Base-by-base conservation (phyloP, 2,329 filamentous ascomycete genomes). In the Mariannaea elegans region DNA sequence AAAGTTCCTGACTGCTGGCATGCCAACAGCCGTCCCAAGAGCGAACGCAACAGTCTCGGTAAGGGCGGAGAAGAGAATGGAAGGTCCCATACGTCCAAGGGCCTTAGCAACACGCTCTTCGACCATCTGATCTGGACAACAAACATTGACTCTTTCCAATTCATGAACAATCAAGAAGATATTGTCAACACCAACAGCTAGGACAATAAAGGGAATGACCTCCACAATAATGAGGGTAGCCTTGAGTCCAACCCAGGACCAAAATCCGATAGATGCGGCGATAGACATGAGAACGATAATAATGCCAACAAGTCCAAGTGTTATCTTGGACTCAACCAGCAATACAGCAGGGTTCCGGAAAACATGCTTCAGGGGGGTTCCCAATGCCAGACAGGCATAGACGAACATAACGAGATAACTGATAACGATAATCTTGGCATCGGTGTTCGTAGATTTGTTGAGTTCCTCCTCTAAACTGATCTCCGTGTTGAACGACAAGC, bases 351-450 rank as follows among this genome's bases (percentile, higher is more conserved):
- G 94, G 71, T 97, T 97, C 51, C 86, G 87, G 47, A 97, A 78
- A 44, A 98, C 80, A 57, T 94, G 91, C 67, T 85, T 87, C 58
- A 94, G 80, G 0, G 92, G 95, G 1, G 94, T 97, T 1, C 95
- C 95, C 0, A 99, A 83, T 1, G 95, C 94, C 52, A 99, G 79
- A 6, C 94, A 98, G 4, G 94, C 95, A 73, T 99, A 99, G 63
- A 99, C 79, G 77, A 99, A 99, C 95, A 99, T 99, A 80, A 97
- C 92, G 64, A 98, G 84, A 78, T 99, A 99, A 82, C 94, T 98
- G 77, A 99, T 90, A 53, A 94, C 87, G 21, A 99, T 88, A 70
- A 99, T 99, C 76, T 94, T 97, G 42, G 94, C 96, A 76, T 99
- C 95, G 0, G 95, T 98, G 76, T 99, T 99, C 48, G 93, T 97